phyloP scores from a whole-genome alignment of 768 basidiomycete genomes.

The Saitozyma sp. region DNA sequence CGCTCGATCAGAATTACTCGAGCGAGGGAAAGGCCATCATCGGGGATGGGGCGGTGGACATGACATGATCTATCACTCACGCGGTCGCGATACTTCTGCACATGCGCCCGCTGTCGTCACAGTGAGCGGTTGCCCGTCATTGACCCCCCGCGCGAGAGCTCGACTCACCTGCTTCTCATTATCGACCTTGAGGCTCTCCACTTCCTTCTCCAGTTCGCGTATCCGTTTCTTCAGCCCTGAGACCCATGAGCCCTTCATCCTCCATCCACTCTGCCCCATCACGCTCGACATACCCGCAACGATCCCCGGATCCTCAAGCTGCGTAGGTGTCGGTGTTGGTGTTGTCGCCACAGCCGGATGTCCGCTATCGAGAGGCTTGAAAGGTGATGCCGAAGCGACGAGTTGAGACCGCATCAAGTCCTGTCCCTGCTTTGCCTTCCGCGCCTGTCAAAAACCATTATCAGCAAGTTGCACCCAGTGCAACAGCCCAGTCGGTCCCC shows the following conservation, averaged over 20 bases:
- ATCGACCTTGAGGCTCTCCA: conserved; percentile 32
- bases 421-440: conserved; percentile 33
- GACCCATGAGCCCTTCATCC: too few relatives aligned
- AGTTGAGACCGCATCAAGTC: conserved; percentile 36
- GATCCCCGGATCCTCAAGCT: neutral
- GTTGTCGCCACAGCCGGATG: neutral
- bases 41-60: too few relatives aligned
- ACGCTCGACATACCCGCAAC: neutral
- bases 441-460: conserved; percentile 17
- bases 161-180: conserved; percentile 47
- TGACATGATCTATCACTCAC: neutral
- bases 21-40: too few relatives aligned
- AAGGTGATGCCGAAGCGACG: conserved; percentile 12
- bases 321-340: neutral
- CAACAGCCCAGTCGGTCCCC: neutral
- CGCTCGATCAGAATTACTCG: neutral
- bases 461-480: conserved; percentile 1
- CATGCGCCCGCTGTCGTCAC: neutral
- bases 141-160: neutral
- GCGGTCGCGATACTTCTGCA: conserved; percentile 8
- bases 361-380: neutral
- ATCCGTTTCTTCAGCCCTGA: conserved; percentile 21
- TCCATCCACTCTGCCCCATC: neutral
- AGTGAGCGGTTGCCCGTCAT: neutral
- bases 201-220: conserved; percentile 42